Conservation (phyloP, 192 early-diverging fungal species). For the Coemansia umbellata region DNA sequence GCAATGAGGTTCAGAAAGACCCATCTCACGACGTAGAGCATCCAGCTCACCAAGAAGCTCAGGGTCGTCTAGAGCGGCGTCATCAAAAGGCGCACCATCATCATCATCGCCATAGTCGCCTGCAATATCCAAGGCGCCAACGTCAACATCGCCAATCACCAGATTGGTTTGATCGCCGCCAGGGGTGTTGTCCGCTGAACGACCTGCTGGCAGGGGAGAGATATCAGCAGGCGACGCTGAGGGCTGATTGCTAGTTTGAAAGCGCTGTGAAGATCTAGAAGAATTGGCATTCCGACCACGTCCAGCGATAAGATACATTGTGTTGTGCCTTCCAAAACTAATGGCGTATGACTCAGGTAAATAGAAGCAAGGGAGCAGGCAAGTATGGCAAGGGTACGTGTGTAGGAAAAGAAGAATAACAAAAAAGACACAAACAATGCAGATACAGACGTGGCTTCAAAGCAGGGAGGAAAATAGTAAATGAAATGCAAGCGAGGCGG, state of each 20-base stretch:
- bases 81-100: slow-evolving; percentile 5
- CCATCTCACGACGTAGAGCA: slow-evolving; percentile 37
- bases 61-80: slow-evolving; percentile 28
- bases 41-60: slow-evolving; percentile 41
- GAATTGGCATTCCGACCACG: slow-evolving; percentile 15
- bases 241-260: too few species aligned
- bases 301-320: slow-evolving; percentile 23
- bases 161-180: neutral
- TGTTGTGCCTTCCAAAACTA: neutral
- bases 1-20: slow-evolving; percentile 6
- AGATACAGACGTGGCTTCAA: neutral
- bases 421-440: neutral
- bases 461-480: neutral
- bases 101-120: neutral
- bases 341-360: too few species aligned
- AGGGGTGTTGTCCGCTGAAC: too few species aligned
- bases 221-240: too few species aligned
- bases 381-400: too few species aligned
- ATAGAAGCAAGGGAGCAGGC: too few species aligned
- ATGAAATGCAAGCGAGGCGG: neutral
- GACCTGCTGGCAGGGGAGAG: neutral
- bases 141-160: too few species aligned
- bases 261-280: too few species aligned
- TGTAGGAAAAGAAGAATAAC: neutral
- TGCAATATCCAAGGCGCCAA: neutral